phyloP scores from a whole-genome alignment of 1,284 basidiomycete species.

The Ganoderma multipileum region DNA sequence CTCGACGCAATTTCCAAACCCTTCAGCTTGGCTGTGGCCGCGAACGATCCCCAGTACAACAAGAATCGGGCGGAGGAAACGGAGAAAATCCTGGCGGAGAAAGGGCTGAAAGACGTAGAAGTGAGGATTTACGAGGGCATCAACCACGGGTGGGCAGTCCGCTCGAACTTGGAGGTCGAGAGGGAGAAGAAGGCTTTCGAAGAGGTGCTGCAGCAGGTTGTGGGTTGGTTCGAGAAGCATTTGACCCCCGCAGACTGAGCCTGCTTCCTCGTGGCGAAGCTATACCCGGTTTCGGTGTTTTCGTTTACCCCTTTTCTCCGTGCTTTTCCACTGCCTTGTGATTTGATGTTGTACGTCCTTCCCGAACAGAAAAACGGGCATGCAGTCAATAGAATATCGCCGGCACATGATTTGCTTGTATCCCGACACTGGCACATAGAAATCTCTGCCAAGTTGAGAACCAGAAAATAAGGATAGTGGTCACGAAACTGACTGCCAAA shows the following conservation, averaged over 20 bases:
- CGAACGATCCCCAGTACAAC: constrained; percentile 22
- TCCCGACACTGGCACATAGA: neutral
- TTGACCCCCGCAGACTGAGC: constrained; percentile 14
- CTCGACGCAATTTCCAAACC: constrained; percentile 29
- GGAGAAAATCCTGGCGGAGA: constrained; percentile 29
- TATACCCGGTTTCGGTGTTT: neutral
- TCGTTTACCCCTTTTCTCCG: neutral
- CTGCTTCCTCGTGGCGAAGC: neutral
- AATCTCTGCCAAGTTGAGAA: neutral
- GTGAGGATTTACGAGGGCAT: constrained; percentile 34
- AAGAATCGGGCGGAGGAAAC: constrained; percentile 26
- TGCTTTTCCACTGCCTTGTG: no score
- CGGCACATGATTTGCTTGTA: neutral
- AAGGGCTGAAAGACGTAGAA: constrained; percentile 30
- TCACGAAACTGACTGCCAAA: neutral
- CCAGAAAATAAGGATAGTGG: no score
- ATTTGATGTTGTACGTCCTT: neutral
- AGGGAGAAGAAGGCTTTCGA: constrained; percentile 33
- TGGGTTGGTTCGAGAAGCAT: constrained; percentile 33
- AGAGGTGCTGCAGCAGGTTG: constrained; percentile 30
- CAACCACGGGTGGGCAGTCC: constrained; percentile 34
- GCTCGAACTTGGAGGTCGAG: constrained; percentile 27
- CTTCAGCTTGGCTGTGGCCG: constrained; percentile 33
- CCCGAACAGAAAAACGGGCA: neutral
- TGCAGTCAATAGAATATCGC: neutral